phyloP scores from a whole-genome alignment of 1,139 yeast genomes.

The Yamadazyma sp. region DNA sequence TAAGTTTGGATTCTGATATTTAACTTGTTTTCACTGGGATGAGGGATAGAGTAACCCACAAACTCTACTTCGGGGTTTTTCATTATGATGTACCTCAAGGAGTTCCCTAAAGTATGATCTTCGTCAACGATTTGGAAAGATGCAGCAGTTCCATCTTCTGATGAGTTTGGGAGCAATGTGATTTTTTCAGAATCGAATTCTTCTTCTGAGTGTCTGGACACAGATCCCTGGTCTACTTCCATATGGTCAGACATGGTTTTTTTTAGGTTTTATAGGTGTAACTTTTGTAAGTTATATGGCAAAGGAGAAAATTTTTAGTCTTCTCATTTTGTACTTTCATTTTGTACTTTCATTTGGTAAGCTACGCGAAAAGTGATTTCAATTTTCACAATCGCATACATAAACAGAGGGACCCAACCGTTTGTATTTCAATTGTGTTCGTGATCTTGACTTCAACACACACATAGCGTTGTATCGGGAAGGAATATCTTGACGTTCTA shows the following conservation, averaged over 20 bases:
- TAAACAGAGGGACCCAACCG: no score
- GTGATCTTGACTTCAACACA: no score
- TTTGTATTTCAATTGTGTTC: no score
- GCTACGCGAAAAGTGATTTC: not conserved
- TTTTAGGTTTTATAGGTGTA: not conserved
- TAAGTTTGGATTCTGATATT: constrained; percentile 94
- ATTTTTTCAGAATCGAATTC: constrained; percentile 53
- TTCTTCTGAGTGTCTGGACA: constrained; percentile 16
- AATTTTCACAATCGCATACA: not conserved
- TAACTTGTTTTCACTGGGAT: constrained; percentile 90
- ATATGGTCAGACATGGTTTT: constrained; percentile 4
- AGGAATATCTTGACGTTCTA: no score
- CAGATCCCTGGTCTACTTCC: constrained; percentile 10
- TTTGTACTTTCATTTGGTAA: no score
- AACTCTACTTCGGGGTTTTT: constrained; percentile 97
- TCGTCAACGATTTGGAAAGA: constrained; percentile 91
- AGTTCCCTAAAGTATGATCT: constrained; percentile 94
- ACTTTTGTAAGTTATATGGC: no score
- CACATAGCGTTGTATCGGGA: no score
- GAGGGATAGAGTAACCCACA: constrained; percentile 98
- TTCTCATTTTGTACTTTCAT: constrained; percentile 1
- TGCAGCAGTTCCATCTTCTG: constrained; percentile 93
- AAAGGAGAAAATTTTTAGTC: not conserved
- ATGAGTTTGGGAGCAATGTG: constrained; percentile 77
- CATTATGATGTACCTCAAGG: constrained; percentile 91